Evolutionary conservation across 2,329 filamentous ascomycete species (phyloP).

Genomic region (Myriosclerotinia scirpicola): DNA sequence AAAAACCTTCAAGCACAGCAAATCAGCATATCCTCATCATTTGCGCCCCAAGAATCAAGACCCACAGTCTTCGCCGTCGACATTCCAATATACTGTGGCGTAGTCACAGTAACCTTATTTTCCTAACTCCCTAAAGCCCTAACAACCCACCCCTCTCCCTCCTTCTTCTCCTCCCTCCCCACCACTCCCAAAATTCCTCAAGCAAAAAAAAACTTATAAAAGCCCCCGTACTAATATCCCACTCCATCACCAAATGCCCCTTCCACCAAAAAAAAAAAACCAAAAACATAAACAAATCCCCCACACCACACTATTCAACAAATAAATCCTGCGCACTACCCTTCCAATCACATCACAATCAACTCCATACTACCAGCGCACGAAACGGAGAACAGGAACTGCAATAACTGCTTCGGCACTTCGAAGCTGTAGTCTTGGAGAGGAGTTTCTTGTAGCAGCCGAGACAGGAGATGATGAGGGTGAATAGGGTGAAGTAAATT

Average conservation of each 20-base stretch:
- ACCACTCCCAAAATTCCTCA: constrained; percentile 60
- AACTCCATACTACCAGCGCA: constrained; percentile 75
- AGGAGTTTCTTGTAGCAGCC: too few species aligned
- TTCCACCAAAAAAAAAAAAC: too few species aligned
- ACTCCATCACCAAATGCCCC: constrained; percentile 50
- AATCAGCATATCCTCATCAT: background rate
- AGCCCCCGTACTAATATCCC: constrained; percentile 69
- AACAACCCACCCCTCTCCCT: constrained; percentile 47
- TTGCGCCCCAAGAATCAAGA: background rate
- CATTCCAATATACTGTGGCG: constrained; percentile 61
- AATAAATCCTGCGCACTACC: constrained; percentile 64
- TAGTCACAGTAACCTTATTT: constrained; percentile 61
- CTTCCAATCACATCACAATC: constrained; percentile 65
- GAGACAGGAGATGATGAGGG: constrained; percentile 58
- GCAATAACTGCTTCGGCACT: constrained; percentile 55
- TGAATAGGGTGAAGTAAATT: constrained; percentile 48
- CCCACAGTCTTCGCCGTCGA: constrained; percentile 46
- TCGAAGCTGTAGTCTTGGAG: constrained; percentile 57
- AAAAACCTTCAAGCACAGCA: constrained; percentile 39
- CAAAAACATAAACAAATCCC: too few species aligned
- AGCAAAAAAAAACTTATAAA: constrained; percentile 70
- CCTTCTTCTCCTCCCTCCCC: constrained; percentile 41
- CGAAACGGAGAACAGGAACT: constrained; percentile 52
- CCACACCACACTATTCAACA: constrained; percentile 65
- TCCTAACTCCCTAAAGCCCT: constrained; percentile 62